These are phyloP conservation scores for Clitocybe nebularis DNA, from an alignment of 1,284 basidiomycete genomes.

Conservation along the genomic window DNA sequence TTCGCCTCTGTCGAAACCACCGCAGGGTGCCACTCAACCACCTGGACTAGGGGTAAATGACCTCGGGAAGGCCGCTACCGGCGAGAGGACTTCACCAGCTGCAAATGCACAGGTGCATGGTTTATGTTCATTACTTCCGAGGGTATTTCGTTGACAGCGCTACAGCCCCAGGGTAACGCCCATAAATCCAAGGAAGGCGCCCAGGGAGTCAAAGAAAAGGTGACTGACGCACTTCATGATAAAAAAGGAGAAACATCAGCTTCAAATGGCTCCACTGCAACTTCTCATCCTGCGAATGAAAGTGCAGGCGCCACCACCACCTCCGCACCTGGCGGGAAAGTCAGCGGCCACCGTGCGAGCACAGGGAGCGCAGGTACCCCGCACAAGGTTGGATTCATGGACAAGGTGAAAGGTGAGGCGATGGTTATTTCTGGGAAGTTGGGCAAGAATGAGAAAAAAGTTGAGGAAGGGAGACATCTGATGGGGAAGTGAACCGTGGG, in stretches of 20 bases:
- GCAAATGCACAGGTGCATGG: too few species aligned
- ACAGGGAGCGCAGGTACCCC: constrained; percentile 5
- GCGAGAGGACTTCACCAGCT: too few species aligned
- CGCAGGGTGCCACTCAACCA: too few species aligned
- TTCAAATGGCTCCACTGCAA: neutral
- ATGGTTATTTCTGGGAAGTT: constrained; percentile 49
- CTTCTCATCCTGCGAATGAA: too few species aligned
- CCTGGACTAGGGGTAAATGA: too few species aligned
- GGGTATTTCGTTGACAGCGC: neutral
- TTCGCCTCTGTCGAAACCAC: too few species aligned
- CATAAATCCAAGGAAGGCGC: neutral
- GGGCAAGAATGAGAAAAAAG: constrained; percentile 42
- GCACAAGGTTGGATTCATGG: constrained; percentile 32
- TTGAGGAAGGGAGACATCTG: constrained; percentile 41
- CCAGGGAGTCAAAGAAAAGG: neutral
- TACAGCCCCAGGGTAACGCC: neutral
- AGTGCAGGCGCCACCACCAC: neutral
- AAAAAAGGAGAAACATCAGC: neutral
- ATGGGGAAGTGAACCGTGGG: constrained; percentile 27
- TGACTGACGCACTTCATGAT: neutral
- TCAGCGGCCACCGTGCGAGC: constrained; percentile 3
- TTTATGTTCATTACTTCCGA: too few species aligned
- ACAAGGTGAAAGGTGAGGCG: constrained; percentile 50
- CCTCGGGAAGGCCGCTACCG: too few species aligned
- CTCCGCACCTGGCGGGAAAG: neutral